A percentile compares a stretch with the other conserved stretches of the same genome.
Conservation (phyloP, 371 early-diverging fungal genomes). For the Modicella reniformis region DNA sequence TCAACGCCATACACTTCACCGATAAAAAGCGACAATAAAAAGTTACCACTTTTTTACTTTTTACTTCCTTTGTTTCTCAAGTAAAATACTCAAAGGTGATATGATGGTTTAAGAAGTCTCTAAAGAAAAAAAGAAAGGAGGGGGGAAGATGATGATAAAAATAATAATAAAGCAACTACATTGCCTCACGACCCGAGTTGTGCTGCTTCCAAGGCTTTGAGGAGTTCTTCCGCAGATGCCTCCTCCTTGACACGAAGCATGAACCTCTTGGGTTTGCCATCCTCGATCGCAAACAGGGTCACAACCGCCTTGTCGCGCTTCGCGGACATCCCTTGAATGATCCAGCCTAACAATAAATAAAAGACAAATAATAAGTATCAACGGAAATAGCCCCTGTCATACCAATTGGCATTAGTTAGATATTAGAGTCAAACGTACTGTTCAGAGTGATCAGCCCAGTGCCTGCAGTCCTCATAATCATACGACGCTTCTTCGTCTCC, state of each 20-base stretch:
- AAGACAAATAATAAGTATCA: background rate
- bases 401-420: background rate
- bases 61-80: background rate
- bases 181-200: conserved; percentile 9
- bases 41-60: background rate
- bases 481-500: conserved; percentile 33
- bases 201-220: conserved; percentile 22
- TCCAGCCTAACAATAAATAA: conserved; percentile 32
- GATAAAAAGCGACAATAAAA: background rate
- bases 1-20: conserved; percentile 10
- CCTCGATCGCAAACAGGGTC: conserved; percentile 39
- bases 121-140: background rate
- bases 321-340: conserved; percentile 34
- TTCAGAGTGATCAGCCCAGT: conserved; percentile 36
- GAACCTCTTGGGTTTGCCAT: conserved; percentile 36
- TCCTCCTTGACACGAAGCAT: conserved; percentile 45
- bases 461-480: conserved; percentile 46
- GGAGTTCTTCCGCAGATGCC: conserved; percentile 20
- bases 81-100: background rate
- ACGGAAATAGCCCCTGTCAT: background rate
- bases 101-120: too few relatives aligned
- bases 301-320: conserved; percentile 24
- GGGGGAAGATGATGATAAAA: too few relatives aligned
- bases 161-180: background rate
- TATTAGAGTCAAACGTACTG: conserved; percentile 31